Percentiles rank a stretch among this genome's conserved stretches.
These are phyloP conservation scores for Danielozyma ontarioensis DNA, from an alignment of 805 yeast genomes.

Conservation along the genomic window DNA sequence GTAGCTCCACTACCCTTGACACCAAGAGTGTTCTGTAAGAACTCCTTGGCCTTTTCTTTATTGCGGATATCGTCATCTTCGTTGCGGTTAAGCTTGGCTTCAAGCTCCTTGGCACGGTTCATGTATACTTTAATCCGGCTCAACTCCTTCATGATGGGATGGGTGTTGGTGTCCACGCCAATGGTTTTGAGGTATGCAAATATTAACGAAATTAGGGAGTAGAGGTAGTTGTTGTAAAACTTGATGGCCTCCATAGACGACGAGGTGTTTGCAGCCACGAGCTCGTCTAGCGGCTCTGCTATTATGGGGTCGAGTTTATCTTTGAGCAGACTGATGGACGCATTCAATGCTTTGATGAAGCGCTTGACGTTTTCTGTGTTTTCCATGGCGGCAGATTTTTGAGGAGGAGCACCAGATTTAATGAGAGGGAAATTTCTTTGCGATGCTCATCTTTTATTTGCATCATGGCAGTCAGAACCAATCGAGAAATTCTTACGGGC, in stretches of 20 bases:
- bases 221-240: slow-evolving; percentile 39
- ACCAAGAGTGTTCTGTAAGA: slow-evolving; percentile 44
- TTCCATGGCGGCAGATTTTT: slow-evolving; percentile 39
- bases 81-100: slow-evolving; percentile 15
- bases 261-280: slow-evolving; percentile 15
- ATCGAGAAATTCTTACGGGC: slow-evolving; percentile 84
- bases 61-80: slow-evolving; percentile 14
- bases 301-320: slow-evolving; percentile 31
- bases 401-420: too few species aligned
- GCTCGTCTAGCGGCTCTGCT: slow-evolving; percentile 36
- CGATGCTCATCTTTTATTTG: slow-evolving; percentile 9
- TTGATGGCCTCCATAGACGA: slow-evolving; percentile 23
- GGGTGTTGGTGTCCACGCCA: slow-evolving; percentile 53
- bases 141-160: slow-evolving; percentile 64
- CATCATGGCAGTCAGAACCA: slow-evolving; percentile 36
- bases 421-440: too few species aligned
- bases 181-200: slow-evolving; percentile 54
- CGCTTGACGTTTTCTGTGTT: slow-evolving; percentile 36
- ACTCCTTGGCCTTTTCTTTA: slow-evolving; percentile 40
- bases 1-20: slow-evolving; percentile 28
- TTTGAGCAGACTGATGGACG: slow-evolving; percentile 30
- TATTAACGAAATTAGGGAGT: slow-evolving; percentile 50
- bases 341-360: slow-evolving; percentile 34
- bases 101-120: slow-evolving; percentile 46
- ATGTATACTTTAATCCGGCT: slow-evolving; percentile 64